Evolutionary conservation across 768 basidiomycete genomes (phyloP), one percentile per base, ranked within the genome.

Genomic region (Serpula lacrymans): DNA sequence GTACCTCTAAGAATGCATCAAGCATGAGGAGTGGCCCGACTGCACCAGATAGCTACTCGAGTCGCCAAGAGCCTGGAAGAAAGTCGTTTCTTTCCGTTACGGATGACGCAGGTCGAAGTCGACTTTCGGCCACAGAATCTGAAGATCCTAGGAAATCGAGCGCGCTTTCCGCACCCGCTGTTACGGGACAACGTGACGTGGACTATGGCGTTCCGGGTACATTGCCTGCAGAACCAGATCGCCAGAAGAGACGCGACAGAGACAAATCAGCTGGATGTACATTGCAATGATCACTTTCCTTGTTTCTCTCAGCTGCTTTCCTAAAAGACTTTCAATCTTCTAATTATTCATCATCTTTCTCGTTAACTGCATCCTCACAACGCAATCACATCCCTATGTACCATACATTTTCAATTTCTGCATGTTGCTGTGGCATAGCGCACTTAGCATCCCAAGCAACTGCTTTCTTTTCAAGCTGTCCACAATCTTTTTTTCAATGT

Each of bases 11-110:
- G 6, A 77, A 77, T 51, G 57, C 62, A 10, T 53, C 68, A 37
- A 86, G 84, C 50, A 46, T 82, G 51, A 69, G 75, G 28, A 82
- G 80, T 47, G 73, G 72, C 12, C 72, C 67, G 3, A 82, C 77
- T 9, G 70, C 72, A 11, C n/a, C n/a, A n/a, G 72, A 69, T 42
- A 75, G 70, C 37, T 50, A 67, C 13, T 66, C 68, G 1, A 69
- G 69, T 42, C 59, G 64, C 40, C 57, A 53, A 37, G 77, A 59
- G 27, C 49, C 59, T 13, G 60, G 54, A 6, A 47, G 58, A 25
- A 65, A 54, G 33, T 70, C 68, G 5, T 50, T 64, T 40, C 56
- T 66, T 37, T 57, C 63, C 18, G 50, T 53, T n/a, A 47, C 41
- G 14, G 62, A n/a, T n/a, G n/a, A n/a, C n/a, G n/a, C n/a, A 65